phyloP scores from a whole-genome alignment of 2,329 filamentous ascomycete species.

The Alternaria sp. region DNA sequence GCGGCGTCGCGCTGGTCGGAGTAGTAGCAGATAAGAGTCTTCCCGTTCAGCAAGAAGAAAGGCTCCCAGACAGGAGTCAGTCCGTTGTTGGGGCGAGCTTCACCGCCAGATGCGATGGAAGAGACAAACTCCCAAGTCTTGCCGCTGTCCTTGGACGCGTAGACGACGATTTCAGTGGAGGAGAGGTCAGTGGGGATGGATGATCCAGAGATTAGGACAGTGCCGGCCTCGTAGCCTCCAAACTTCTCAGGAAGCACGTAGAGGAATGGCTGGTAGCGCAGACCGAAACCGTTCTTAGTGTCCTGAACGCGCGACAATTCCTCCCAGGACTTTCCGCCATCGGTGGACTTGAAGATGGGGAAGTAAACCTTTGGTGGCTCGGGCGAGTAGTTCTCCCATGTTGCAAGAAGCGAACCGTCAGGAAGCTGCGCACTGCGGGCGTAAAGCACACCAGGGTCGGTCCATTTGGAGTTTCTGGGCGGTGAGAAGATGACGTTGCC shows the following conservation, averaged over 20 bases:
- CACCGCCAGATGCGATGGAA: conserved; percentile 70
- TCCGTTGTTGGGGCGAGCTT: conserved; percentile 69
- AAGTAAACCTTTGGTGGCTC: conserved; percentile 57
- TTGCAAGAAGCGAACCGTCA: conserved; percentile 58
- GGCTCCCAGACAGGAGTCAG: conserved; percentile 77
- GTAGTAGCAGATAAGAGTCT: conserved; percentile 72
- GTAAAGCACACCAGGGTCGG: conserved; percentile 60
- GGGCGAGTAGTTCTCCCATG: conserved; percentile 64
- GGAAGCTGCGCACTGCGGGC: conserved; percentile 60
- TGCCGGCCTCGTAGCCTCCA: conserved; percentile 67
- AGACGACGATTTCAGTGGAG: conserved; percentile 73
- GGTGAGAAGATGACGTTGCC: conserved; percentile 55
- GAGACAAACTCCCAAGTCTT: conserved; percentile 72
- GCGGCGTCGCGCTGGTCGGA: conserved; percentile 71
- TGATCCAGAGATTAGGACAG: conserved; percentile 68
- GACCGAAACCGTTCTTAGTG: conserved; percentile 70
- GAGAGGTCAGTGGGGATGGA: conserved; percentile 67
- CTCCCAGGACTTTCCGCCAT: conserved; percentile 65
- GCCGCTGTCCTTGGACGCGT: conserved; percentile 69
- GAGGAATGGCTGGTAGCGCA: conserved; percentile 74
- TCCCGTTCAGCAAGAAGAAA: conserved; percentile 67
- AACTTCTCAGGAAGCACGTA: conserved; percentile 68
- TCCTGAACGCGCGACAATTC: conserved; percentile 71
- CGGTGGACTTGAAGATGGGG: conserved; percentile 58
- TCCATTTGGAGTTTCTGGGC: conserved; percentile 53